Base-by-base conservation (phyloP, 805 yeast genomes). In the Candida odintsovae region DNA sequence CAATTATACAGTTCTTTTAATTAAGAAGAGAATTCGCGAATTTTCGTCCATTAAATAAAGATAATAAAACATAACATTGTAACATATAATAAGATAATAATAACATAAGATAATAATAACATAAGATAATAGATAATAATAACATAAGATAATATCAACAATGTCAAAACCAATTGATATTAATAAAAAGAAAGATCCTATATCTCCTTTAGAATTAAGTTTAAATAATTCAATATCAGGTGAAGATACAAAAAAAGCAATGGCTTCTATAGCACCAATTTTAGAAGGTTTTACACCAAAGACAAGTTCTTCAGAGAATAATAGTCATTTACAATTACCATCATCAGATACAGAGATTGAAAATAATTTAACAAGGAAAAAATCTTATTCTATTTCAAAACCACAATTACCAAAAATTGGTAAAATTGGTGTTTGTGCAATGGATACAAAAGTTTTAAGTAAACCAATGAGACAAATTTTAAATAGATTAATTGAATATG, bases 401-500 rank as follows among this genome's bases (percentile, higher is more conserved):
- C 77, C 82, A 4, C 73, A 75, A 51, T 58, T 82, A 43, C 88
- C 87, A 4, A 80, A 76, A 53, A 80, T 90, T 52, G 98, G 99
- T 36, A 90, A 88, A 54, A 88, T 94, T 56, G 99, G 99, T 44
- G 96, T 94, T 2, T 94, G 99, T 69, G 99, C 99, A 11, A 90
- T 94, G 97, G 99, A 94, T 66, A 83, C 90, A 49, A 94, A 94
- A 66, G 99, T 90, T 2, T 75, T 95, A 60, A 85, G 95, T 39
- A 94, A 94, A 69, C 99, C 99, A 2, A 92, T 97, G 62, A 73
- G 98, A 49, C 87, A 86, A 50, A 94, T 94, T 53, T 72, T 94
- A 57, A 90, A 87, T 64, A 73, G 96, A 44, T 70, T 94, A 61
- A 86, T 92, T 48, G 95, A 86, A 55, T 82, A 86, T 55, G 97